Percentiles rank a stretch among this genome's conserved stretches.
Evolutionary conservation across 1,139 yeast genomes (phyloP).

Genomic region (Yamadazyma oceani): DNA sequence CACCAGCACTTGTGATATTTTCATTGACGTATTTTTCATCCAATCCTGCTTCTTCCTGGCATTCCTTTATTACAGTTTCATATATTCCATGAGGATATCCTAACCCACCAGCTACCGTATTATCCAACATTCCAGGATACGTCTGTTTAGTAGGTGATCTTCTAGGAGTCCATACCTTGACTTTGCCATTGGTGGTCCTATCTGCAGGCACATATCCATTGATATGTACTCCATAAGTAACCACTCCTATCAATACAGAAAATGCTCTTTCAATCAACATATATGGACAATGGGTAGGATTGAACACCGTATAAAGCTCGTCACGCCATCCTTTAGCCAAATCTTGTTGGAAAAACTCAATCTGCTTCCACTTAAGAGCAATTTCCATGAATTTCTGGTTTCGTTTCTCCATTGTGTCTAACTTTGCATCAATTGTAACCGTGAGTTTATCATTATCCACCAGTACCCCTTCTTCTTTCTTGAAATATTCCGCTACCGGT

Average conservation of each 20-base stretch:
- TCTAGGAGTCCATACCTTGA: constrained; percentile 82
- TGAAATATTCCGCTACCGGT: constrained; percentile 42
- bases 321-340: constrained; percentile 77
- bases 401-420: constrained; percentile 50
- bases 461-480: constrained; percentile 27
- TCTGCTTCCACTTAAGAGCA: constrained; percentile 43
- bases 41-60: constrained; percentile 91
- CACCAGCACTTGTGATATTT: constrained; percentile 57
- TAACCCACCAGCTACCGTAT: constrained; percentile 93
- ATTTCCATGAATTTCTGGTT: constrained; percentile 43
- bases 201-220: constrained; percentile 65
- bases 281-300: constrained; percentile 56
- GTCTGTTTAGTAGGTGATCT: constrained; percentile 78
- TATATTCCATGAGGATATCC: constrained; percentile 75
- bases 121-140: constrained; percentile 87
- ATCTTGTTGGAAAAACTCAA: constrained; percentile 40
- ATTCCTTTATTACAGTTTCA: constrained; percentile 83
- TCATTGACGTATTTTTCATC: constrained; percentile 45
- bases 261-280: constrained; percentile 76
- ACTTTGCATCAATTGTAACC: constrained; percentile 12
- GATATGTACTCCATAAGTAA: constrained; percentile 87
- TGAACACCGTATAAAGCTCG: constrained; percentile 75
- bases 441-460: constrained; percentile 24
- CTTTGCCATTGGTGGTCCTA: constrained; percentile 36
- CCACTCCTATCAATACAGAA: constrained; percentile 77